Conservation (phyloP, 352 stramenopile species). For the Stephanocyclus meneghinianus region DNA sequence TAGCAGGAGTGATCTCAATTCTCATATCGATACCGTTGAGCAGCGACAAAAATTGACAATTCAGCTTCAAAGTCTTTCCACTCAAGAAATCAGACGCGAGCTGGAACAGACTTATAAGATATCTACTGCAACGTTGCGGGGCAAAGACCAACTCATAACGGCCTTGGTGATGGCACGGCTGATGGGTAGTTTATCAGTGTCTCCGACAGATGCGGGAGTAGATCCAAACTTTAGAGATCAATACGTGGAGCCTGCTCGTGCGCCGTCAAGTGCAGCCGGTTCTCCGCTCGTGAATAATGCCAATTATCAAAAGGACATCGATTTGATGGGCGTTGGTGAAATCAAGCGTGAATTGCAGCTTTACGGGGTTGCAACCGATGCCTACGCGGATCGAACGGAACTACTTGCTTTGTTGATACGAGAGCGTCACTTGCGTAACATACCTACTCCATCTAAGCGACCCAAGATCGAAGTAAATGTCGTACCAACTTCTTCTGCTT, state of each 20-base stretch:
- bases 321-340: slow-evolving; percentile 27
- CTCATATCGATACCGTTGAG: slow-evolving; percentile 13
- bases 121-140: slow-evolving; percentile 22
- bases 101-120: slow-evolving; percentile 34
- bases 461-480: slow-evolving; percentile 17
- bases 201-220: neutral
- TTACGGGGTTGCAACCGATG: slow-evolving; percentile 26
- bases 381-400: slow-evolving; percentile 14
- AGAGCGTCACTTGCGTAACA: slow-evolving; percentile 3
- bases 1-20: slow-evolving; percentile 10
- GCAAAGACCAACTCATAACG: slow-evolving; percentile 26
- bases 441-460: neutral
- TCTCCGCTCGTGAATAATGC: neutral
- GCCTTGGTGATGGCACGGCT: slow-evolving; percentile 34
- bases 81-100: slow-evolving; percentile 40
- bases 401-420: slow-evolving; percentile 17
- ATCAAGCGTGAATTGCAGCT: slow-evolving; percentile 43
- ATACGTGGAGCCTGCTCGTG: neutral
- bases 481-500: slow-evolving; percentile 12
- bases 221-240: slow-evolving; percentile 14
- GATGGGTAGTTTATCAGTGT: slow-evolving; percentile 13
- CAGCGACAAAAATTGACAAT: slow-evolving; percentile 6
- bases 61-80: slow-evolving; percentile 23
- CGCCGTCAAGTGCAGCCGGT: neutral
- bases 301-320: slow-evolving; percentile 29